Percentiles rank a stretch among this genome's conserved stretches.
phyloP scores from a whole-genome alignment of 2,329 filamentous ascomycete genomes.

The Dichotomopilus funicola region DNA sequence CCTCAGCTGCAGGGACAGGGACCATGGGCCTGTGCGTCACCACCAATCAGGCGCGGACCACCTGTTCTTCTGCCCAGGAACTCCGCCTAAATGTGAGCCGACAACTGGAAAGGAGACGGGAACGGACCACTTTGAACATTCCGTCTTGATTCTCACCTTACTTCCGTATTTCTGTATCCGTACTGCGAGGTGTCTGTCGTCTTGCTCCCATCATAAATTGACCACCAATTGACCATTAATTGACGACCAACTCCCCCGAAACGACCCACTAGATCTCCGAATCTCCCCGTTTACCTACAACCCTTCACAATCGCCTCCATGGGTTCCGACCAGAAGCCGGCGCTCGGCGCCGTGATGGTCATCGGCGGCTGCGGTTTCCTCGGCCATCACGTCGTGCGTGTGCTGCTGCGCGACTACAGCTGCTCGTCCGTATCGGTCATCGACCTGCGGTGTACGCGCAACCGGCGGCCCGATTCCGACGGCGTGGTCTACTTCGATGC shows the following conservation, averaged over 20 bases:
- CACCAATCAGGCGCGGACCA: no score
- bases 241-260: no score
- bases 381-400: constrained; percentile 72
- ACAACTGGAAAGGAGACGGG: constrained; percentile 10
- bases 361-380: constrained; percentile 82
- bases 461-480: constrained; percentile 52
- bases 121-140: not conserved
- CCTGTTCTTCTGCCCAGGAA: constrained; percentile 12
- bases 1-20: not conserved
- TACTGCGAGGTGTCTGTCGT: not conserved
- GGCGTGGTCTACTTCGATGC: constrained; percentile 64
- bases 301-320: constrained; percentile 16
- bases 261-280: no score
- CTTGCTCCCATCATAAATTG: not conserved
- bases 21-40: not conserved
- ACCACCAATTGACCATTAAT: not conserved
- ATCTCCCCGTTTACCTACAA: not conserved
- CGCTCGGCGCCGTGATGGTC: constrained; percentile 65
- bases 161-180: not conserved
- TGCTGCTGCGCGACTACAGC: constrained; percentile 57
- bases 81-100: constrained; percentile 16
- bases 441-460: constrained; percentile 64
- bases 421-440: constrained; percentile 56
- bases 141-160: not conserved
- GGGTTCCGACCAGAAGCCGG: constrained; percentile 32